phyloP scores from a whole-genome alignment of 352 stramenopile genomes.

The Phytophthora podocarpi region DNA sequence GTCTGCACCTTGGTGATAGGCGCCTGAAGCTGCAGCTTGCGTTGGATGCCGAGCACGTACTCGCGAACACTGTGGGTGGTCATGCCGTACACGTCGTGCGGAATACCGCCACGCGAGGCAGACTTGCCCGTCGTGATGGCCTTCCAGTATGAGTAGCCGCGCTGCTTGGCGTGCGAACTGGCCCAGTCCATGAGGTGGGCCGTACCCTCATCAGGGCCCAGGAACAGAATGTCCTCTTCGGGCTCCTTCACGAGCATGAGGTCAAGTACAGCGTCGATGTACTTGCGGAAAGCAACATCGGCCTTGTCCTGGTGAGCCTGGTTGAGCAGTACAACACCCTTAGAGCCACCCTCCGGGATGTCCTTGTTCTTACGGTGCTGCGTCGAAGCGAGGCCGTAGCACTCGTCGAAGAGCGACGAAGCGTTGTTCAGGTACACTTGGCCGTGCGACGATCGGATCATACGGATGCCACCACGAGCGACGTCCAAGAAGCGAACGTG shows the following conservation, averaged over 20 bases:
- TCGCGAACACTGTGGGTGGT: slow-evolving; percentile 97
- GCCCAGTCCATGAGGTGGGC: slow-evolving; percentile 98
- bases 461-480: slow-evolving; percentile 94
- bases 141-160: slow-evolving; percentile 94
- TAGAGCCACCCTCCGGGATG: slow-evolving; percentile 98
- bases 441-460: slow-evolving; percentile 83
- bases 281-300: slow-evolving; percentile 94
- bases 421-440: slow-evolving; percentile 93
- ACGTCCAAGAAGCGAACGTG: slow-evolving; percentile 98
- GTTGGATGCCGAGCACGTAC: slow-evolving; percentile 95
- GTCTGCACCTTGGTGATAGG: slow-evolving; percentile 97
- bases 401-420: slow-evolving; percentile 96
- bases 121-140: slow-evolving; percentile 98
- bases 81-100: slow-evolving; percentile 98
- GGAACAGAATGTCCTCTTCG: slow-evolving; percentile 96
- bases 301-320: slow-evolving; percentile 88
- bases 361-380: slow-evolving; percentile 99
- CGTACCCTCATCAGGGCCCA: slow-evolving; percentile 98
- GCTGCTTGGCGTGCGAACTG: slow-evolving; percentile 91
- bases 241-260: slow-evolving; percentile 96
- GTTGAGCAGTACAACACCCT: slow-evolving; percentile 96
- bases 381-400: slow-evolving; percentile 95
- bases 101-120: slow-evolving; percentile 93
- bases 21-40: slow-evolving; percentile 90
- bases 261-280: slow-evolving; percentile 96